phyloP scores from a whole-genome alignment of 148 eudicot species.

The Arbutus unedo region DNA sequence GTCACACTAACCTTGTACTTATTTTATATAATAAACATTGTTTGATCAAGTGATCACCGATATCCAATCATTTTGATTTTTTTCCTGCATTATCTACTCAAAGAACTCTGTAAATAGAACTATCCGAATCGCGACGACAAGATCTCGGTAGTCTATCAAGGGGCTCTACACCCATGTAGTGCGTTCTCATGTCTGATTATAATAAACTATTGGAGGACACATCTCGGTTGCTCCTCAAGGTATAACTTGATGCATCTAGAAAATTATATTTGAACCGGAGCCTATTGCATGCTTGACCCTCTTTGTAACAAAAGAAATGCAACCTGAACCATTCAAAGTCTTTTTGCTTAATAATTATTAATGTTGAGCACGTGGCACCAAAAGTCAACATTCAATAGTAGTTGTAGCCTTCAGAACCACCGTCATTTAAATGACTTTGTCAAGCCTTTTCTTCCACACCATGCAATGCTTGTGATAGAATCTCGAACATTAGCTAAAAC shows the following conservation, averaged over 20 bases:
- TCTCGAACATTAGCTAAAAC: not conserved
- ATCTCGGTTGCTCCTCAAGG: not conserved
- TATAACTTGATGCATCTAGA: not conserved
- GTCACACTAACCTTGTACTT: no score
- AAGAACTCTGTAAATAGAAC: no score
- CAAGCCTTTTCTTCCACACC: not conserved
- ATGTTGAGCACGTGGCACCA: not conserved
- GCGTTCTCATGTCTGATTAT: no score
- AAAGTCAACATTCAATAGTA: not conserved
- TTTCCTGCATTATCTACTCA: no score
- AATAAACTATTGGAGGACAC: not conserved
- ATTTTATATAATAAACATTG: no score
- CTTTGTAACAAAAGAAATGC: not conserved
- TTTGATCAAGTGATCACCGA: no score
- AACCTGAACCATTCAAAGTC: not conserved
- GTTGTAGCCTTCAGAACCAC: not conserved
- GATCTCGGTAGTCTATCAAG: no score
- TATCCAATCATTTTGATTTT: no score
- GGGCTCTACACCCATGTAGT: no score
- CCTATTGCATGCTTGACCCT: conserved; percentile 3
- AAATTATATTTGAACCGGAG: not conserved
- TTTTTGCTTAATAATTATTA: not conserved
- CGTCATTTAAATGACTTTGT: not conserved
- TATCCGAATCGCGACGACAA: no score
- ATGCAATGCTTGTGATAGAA: not conserved